Evolutionary conservation across 2,329 filamentous ascomycete species (phyloP), one percentile per base, ranked within the genome.

Genomic region (Pseudocercospora pini-densiflorae): DNA sequence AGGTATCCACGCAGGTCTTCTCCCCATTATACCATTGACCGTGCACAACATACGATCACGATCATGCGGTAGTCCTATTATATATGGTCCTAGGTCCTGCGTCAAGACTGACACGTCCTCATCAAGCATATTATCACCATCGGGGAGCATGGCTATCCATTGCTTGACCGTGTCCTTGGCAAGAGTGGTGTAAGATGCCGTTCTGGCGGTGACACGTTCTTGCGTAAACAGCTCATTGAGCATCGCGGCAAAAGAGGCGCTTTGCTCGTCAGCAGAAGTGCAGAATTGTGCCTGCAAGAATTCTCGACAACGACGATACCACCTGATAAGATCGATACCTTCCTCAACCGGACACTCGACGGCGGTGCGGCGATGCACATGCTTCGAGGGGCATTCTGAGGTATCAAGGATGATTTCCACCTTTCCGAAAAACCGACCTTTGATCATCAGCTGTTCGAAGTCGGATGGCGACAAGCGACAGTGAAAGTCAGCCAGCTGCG

Each of bases 351-450:
- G 27, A 45, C 64, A 66, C 23, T 66, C 63, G 2, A 19, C n/a
- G 14, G 27, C 43, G 23, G 36, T 53, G 16, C 64, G 59, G 14
- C 64, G 59, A 24, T 66, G 64, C n/a, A 62, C 54, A 31, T 66
- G 60, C 54, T 66, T 66, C 8, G 64, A 63, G 21, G 64, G 64
- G 29, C 59, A 66, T 29, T 61, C 53, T 12, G 64, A 63, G 5
- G 14, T 29, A 43, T 59, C 47, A 6, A 66, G 53, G 2, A 66
- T 16, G 10, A 8, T 43, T 6, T 19, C 24, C 23, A 66, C 31
- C 8, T 53, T 29, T 2, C 53, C 64, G 43, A 59, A 47, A 14
- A 21, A 36, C 9, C 3, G 57, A 3, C 64, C 64, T 45, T 53
- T 29, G 40, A 62, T 29, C 16, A 58, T 27, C 6, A 66, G 40